Evolutionary conservation across 2,329 filamentous ascomycete genomes (phyloP).

Genomic region (Fusarium sp.): DNA sequence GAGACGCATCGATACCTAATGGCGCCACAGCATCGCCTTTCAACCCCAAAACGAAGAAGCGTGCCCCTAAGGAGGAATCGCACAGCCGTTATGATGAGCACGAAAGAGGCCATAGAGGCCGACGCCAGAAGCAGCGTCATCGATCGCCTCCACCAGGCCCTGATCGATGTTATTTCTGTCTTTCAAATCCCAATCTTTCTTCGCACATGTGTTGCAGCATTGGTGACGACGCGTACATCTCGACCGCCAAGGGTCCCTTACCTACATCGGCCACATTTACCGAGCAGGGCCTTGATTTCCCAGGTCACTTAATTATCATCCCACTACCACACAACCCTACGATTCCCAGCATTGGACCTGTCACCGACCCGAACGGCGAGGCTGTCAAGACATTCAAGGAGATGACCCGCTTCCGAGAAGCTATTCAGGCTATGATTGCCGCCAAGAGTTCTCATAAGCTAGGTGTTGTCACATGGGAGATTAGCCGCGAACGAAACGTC

Average conservation of each 20-base stretch:
- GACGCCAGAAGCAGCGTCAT: conserved; percentile 59
- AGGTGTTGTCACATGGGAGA: conserved; percentile 91
- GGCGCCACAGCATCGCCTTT: conserved; percentile 85
- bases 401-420: conserved; percentile 82
- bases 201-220: conserved; percentile 92
- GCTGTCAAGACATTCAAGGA: conserved; percentile 75
- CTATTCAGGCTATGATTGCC: conserved; percentile 84
- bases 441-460: conserved; percentile 67
- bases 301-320: conserved; percentile 90
- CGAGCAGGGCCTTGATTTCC: conserved; percentile 74
- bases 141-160: conserved; percentile 73
- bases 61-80: conserved; percentile 58
- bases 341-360: conserved; percentile 71
- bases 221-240: conserved; percentile 87
- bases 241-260: conserved; percentile 91
- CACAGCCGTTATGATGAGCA: conserved; percentile 66
- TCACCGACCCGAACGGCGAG: conserved; percentile 61
- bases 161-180: conserved; percentile 92
- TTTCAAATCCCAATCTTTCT: conserved; percentile 85
- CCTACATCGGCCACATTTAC: conserved; percentile 76
- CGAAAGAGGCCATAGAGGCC: conserved; percentile 57
- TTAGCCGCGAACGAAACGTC: conserved; percentile 82
- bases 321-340: conserved; percentile 86
- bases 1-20: conserved; percentile 71
- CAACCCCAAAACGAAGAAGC: conserved; percentile 67